Percentiles rank a stretch among this genome's conserved stretches.
Evolutionary conservation across 192 early-diverging fungal species (phyloP).

Genomic region (Pilaira anomala): DNA sequence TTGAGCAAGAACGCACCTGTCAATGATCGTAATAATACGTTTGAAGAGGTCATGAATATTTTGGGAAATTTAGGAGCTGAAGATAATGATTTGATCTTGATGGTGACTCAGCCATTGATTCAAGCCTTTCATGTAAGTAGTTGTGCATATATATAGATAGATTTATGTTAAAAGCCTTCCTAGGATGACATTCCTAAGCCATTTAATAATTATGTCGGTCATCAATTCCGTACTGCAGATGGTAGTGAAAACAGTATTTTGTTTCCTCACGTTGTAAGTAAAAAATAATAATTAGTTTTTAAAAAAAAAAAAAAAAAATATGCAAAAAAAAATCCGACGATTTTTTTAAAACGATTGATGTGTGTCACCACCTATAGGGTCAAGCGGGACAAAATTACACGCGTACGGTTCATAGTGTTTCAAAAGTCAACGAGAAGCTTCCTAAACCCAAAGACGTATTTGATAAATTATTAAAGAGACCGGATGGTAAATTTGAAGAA

Average conservation of each 20-base stretch:
- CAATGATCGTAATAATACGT: conserved; percentile 22
- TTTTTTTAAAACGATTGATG: too few relatives aligned
- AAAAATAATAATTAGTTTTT: too few relatives aligned
- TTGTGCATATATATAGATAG: neutral
- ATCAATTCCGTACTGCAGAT: conserved; percentile 21
- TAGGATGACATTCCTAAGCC: conserved; percentile 26
- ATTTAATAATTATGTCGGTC: conserved; percentile 21
- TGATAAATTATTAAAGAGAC: conserved; percentile 22
- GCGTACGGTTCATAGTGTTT: conserved; percentile 10
- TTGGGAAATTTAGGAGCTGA: conserved; percentile 11
- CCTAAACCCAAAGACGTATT: conserved; percentile 16
- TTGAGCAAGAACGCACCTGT: conserved; percentile 14
- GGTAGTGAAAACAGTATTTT: conserved; percentile 24
- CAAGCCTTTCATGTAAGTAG: conserved; percentile 19
- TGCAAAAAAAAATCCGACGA: neutral
- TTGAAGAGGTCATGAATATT: conserved; percentile 18
- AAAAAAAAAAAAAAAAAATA: neutral
- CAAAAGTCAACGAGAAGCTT: conserved; percentile 6
- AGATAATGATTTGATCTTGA: conserved; percentile 9
- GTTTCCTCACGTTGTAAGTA: conserved; percentile 21
- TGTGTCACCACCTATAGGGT: conserved; percentile 3
- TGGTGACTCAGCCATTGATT: conserved; percentile 18
- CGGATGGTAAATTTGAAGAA: conserved; percentile 14
- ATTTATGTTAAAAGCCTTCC: neutral
- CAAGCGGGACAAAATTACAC: conserved; percentile 19